Evolutionary conservation across 345 rosid species (phyloP).

Genomic region (Citrus cavaleriei): DNA sequence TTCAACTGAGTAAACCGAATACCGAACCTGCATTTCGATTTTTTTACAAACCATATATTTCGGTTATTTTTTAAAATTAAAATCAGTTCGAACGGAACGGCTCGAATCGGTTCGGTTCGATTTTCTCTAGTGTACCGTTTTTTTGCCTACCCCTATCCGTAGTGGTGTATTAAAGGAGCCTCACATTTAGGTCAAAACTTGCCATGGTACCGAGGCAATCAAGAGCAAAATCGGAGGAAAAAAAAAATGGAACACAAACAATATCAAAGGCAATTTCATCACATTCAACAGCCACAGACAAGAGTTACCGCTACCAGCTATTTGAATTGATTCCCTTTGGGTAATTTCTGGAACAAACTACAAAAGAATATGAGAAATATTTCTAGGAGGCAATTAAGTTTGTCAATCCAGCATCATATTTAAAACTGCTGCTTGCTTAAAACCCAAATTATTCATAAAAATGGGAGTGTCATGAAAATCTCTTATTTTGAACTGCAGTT

Average conservation of each 20-base stretch:
- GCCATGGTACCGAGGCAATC: too few species aligned
- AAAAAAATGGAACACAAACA: background rate
- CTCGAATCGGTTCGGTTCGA: too few species aligned
- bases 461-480: background rate
- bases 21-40: too few species aligned
- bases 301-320: background rate
- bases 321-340: background rate
- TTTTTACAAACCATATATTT: too few species aligned
- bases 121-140: too few species aligned
- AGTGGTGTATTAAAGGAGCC: too few species aligned
- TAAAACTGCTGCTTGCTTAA: constrained; percentile 7
- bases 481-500: constrained; percentile 19
- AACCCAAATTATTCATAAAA: constrained; percentile 25
- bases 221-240: too few species aligned
- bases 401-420: background rate
- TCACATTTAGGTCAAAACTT: too few species aligned
- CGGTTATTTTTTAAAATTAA: too few species aligned
- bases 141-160: too few species aligned
- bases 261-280: background rate
- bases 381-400: background rate
- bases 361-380: constrained; percentile 7
- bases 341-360: background rate
- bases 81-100: too few species aligned
- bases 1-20: too few species aligned
- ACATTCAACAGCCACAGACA: background rate